Percentiles rank a stretch among this genome's conserved stretches.
Conservation (phyloP, 2,329 filamentous ascomycete genomes). For the Xylaria sp. region DNA sequence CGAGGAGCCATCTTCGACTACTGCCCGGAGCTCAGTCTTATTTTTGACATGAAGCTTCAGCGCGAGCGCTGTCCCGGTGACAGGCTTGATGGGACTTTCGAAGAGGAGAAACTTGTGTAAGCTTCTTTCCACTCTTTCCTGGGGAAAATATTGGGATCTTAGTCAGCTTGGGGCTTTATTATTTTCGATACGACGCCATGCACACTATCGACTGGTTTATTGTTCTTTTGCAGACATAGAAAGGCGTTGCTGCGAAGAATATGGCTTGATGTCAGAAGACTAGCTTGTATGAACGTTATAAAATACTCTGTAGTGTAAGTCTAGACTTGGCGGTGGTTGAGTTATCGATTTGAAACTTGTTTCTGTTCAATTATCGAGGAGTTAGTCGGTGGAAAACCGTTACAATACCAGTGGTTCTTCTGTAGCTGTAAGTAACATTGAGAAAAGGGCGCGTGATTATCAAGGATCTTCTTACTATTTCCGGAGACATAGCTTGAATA, state of each 20-base stretch:
- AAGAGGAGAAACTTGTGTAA: background rate
- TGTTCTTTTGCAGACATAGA: conserved; percentile 15
- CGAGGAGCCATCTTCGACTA: conserved; percentile 58
- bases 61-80: conserved; percentile 51
- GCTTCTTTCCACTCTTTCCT: background rate
- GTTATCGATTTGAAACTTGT: background rate
- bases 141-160: background rate
- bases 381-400: background rate
- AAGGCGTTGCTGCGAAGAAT: background rate
- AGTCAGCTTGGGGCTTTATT: background rate
- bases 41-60: conserved; percentile 63
- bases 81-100: conserved; percentile 31
- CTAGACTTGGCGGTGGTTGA: conserved; percentile 1
- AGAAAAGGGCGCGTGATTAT: background rate
- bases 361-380: background rate
- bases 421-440: background rate
- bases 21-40: conserved; percentile 61
- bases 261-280: background rate
- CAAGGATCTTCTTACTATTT: background rate
- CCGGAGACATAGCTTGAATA: background rate
- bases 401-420: background rate
- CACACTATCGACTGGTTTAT: conserved; percentile 21
- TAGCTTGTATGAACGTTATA: background rate
- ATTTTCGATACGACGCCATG: conserved; percentile 2
- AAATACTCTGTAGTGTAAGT: background rate